Evolutionary conservation across 345 rosid genomes (phyloP).

Genomic region (Syzygium aqueum): DNA sequence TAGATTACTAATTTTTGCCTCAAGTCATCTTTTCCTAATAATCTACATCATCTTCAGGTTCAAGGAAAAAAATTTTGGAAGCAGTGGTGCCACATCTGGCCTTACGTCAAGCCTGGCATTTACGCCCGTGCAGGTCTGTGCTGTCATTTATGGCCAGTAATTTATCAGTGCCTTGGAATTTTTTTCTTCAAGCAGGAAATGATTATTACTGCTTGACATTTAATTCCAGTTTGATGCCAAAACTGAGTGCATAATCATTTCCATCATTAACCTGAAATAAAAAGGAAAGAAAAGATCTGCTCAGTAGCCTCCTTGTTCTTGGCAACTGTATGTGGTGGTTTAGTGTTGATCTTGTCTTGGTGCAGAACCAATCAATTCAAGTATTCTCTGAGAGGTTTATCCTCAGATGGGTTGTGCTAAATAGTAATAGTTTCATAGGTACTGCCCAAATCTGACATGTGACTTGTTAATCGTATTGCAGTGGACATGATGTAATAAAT

Average conservation of each 20-base stretch:
- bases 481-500: not conserved
- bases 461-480: not conserved
- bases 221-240: not conserved
- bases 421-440: not conserved
- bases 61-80: conserved; percentile 68
- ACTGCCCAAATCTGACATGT: not conserved
- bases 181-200: not conserved
- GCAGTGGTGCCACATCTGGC: conserved; percentile 90
- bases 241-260: not conserved
- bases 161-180: not conserved
- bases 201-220: not conserved
- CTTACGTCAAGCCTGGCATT: conserved; percentile 89
- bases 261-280: not conserved
- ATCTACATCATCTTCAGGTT: conserved; percentile 35
- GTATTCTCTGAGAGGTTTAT: not conserved
- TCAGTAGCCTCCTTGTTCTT: not conserved
- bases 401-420: not conserved
- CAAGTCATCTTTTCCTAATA: not conserved
- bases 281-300: not conserved
- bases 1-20: not conserved
- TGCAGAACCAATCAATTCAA: not conserved
- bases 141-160: not conserved
- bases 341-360: not conserved
- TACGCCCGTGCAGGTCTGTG: conserved; percentile 84
- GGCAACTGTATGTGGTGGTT: not conserved